phyloP scores from a whole-genome alignment of 1,284 basidiomycete species.

The Trametes hirsuta region DNA sequence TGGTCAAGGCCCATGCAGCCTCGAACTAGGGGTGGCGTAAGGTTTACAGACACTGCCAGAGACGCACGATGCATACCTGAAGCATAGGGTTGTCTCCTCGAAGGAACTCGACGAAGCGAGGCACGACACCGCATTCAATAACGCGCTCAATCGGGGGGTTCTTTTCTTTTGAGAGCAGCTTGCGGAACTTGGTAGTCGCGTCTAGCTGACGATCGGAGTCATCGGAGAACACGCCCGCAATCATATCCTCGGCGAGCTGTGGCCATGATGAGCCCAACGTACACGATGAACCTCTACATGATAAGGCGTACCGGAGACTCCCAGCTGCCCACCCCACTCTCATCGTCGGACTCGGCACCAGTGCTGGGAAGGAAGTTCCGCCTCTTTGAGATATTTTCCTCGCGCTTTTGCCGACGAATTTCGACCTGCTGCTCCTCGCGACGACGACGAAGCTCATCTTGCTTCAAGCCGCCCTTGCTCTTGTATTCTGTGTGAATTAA shows the following conservation, averaged over 20 bases:
- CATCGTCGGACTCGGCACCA: slow-evolving; percentile 85
- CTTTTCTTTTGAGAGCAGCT: slow-evolving; percentile 98
- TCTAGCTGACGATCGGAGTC: slow-evolving; percentile 92
- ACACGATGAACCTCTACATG: slow-evolving; percentile 17
- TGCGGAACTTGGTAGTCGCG: slow-evolving; percentile 96
- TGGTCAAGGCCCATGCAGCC: slow-evolving; percentile 99
- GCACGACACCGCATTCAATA: slow-evolving; percentile 97
- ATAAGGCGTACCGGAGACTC: slow-evolving; percentile 69
- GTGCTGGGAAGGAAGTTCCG: slow-evolving; percentile 84
- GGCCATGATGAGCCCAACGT: slow-evolving; percentile 20
- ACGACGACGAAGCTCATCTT: slow-evolving; percentile 88
- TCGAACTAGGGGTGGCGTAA: slow-evolving; percentile 73
- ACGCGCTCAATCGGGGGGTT: slow-evolving; percentile 99
- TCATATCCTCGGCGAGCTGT: slow-evolving; percentile 90
- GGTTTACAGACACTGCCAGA: not conserved
- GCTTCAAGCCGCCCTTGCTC: slow-evolving; percentile 83
- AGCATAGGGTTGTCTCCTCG: slow-evolving; percentile 91
- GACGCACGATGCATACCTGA: slow-evolving; percentile 61
- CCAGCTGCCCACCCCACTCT: slow-evolving; percentile 70
- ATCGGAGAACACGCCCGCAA: slow-evolving; percentile 91
- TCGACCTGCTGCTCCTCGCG: slow-evolving; percentile 97
- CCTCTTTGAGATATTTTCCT: slow-evolving; percentile 96
- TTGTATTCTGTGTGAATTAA: slow-evolving; percentile 55
- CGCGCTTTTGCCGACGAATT: slow-evolving; percentile 94
- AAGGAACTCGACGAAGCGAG: slow-evolving; percentile 97